Evolutionary conservation across 805 yeast genomes (phyloP), one percentile per base, ranked within the genome.

Genomic region (Pichia nanzhaoensis): DNA sequence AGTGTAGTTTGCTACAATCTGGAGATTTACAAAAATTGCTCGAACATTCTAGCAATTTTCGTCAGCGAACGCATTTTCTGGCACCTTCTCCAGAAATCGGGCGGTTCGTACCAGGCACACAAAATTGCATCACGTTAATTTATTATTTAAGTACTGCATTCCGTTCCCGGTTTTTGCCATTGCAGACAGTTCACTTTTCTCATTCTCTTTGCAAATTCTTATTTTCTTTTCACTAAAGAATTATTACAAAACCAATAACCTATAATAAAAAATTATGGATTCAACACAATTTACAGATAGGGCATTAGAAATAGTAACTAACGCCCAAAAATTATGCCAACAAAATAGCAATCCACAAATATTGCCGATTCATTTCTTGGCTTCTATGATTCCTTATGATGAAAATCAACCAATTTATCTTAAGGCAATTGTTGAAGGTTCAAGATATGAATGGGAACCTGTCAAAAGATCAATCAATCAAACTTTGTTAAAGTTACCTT

Each of bases 201-300:
- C n/a, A n/a, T n/a, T n/a, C n/a, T n/a, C n/a, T n/a, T n/a, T n/a
- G n/a, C n/a, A 9, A 9, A 30, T 30, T 30, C 14, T 37, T 41
- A 31, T 40, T 37, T 27, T 30, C 1, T 19, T 32, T 19, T 9
- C 12, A 27, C 22, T 5, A 5, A 6, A 13, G 1, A 13, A 13
- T 17, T 9, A 12, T 13, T 5, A 17, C 22, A 35, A 13, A 37
- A 27, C 19, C 18, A 22, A 14, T 10, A 20, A 37, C 19, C 21
- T 22, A 22, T 14, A 21, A 14, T 14, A 30, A 21, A 39, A 17
- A 17, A 58, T 24, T 19, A 75, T 78, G 83, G 83, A 78, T 60
- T 77, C 77, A 56, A 65, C 90, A 48, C 90, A 87, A 73, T 85
- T 87, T 55, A 93, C 99, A 50, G 98, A 93, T 64, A 85, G 93